Conservation (phyloP, 768 basidiomycete species). For the Russula ochroleuca region DNA sequence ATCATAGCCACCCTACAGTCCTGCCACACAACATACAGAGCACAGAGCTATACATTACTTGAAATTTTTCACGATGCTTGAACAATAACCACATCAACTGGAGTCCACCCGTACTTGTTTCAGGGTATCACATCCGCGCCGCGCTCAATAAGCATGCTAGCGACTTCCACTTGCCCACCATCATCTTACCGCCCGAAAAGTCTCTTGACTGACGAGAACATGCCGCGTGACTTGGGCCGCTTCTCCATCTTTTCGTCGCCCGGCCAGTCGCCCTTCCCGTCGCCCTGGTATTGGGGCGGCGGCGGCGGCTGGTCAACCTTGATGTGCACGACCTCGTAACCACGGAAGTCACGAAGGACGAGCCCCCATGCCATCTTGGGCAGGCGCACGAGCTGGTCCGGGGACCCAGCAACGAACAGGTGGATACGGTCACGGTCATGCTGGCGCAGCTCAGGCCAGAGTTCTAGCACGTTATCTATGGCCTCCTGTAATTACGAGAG, state of each 20-base stretch:
- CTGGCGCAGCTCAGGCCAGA: slow-evolving; percentile 18
- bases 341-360: slow-evolving; percentile 17
- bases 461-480: slow-evolving; percentile 11
- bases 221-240: neutral
- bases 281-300: slow-evolving; percentile 21
- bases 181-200: neutral
- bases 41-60: no score
- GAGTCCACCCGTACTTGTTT: no score
- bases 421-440: slow-evolving; percentile 12
- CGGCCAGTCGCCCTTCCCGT: slow-evolving; percentile 4
- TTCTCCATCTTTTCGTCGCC: neutral
- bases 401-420: slow-evolving; percentile 12
- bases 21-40: no score
- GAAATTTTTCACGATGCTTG: no score
- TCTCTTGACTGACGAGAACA: slow-evolving; percentile 20
- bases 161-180: no score
- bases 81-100: no score
- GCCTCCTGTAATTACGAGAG: slow-evolving; percentile 12
- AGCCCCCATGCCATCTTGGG: slow-evolving; percentile 22
- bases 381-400: slow-evolving; percentile 19
- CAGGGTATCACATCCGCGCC: no score
- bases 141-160: neutral
- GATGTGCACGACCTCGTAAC: slow-evolving; percentile 24
- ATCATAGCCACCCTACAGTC: no score
- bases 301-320: slow-evolving; percentile 16